Evolutionary conservation across 202 grass and related monocot genomes (phyloP), one percentile per base, ranked within the genome.

Genomic region (Hordeum pubiflorum): DNA sequence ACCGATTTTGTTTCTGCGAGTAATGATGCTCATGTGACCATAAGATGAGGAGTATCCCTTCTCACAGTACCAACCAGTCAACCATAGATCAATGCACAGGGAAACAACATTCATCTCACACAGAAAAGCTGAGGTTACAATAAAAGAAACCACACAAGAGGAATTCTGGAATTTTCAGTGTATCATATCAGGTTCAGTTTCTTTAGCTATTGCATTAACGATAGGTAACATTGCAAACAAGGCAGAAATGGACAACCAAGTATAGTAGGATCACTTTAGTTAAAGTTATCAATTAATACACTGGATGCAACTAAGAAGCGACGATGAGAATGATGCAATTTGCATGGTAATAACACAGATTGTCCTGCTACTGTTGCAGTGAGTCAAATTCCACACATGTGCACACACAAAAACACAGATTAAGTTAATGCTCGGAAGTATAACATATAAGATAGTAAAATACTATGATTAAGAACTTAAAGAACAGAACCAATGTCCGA

Each of bases 241-340:
- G 3, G 32, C 38, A 26, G 21, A 38, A 40, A 59, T 68, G 50
- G 38, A 75, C 23, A 62, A n/a, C 29, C 32, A 79, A 72, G 67
- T 34, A 58, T 50, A 26, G 44, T 13, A 77, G 17, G 40, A 68
- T 50, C 4, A 26, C 24, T 72, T 11, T 33, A 62, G 52, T 69
- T 31, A 61, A 81, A 43, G 21, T 20, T 69, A 43, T 15, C 37
- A 43, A 24, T 68, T 23, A 48, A 50, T 37, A 83, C 9, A 70
- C 17, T 52, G 70, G 44, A 74, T 58, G 81, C 60, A 79, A 52
- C 40, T 36, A 36, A 76, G 72, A 63, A 58, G 72, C 27, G 58
- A 26, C 38, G 14, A 78, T 15, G 14, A 78, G 34, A 78, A 62
- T 58, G 12, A 64, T 65, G 33, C 55, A 54, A 34, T 8, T 43